Conservation (phyloP, 2,329 filamentous ascomycete genomes). For the Huntiella savannae region DNA sequence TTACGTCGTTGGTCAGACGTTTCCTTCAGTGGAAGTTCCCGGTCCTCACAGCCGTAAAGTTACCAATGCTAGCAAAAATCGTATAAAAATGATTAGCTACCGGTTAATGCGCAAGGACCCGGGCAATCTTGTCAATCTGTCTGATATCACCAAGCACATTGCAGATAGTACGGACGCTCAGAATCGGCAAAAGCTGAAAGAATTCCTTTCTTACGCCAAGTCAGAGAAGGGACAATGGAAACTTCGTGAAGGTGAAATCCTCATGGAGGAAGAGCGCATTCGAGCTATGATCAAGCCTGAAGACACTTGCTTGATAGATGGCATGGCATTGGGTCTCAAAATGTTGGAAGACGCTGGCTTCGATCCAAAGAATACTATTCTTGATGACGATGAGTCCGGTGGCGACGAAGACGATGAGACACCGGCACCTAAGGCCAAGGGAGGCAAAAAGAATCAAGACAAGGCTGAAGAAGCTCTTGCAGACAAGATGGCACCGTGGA, state of each 20-base stretch:
- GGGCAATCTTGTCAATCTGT: conserved; percentile 49
- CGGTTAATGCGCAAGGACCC: conserved; percentile 65
- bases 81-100: conserved; percentile 89
- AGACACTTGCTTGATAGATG: conserved; percentile 82
- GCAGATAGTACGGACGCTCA: conserved; percentile 87
- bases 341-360: conserved; percentile 84
- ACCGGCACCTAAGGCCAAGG: conserved; percentile 16
- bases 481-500: conserved; percentile 85
- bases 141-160: conserved; percentile 81
- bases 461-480: conserved; percentile 54
- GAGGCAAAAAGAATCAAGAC: conserved; percentile 25
- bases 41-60: conserved; percentile 88
- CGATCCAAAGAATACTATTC: conserved; percentile 40
- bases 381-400: conserved; percentile 42
- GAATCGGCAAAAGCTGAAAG: conserved; percentile 90
- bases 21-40: conserved; percentile 80
- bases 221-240: conserved; percentile 70
- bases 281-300: conserved; percentile 85
- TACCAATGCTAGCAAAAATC: conserved; percentile 90
- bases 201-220: conserved; percentile 84
- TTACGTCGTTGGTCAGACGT: conserved; percentile 78
- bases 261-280: conserved; percentile 65
- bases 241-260: conserved; percentile 48
- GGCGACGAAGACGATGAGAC: conserved; percentile 25
- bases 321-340: conserved; percentile 89